Conservation (phyloP, 345 rosid species). For the Aurinia saxatilis region DNA sequence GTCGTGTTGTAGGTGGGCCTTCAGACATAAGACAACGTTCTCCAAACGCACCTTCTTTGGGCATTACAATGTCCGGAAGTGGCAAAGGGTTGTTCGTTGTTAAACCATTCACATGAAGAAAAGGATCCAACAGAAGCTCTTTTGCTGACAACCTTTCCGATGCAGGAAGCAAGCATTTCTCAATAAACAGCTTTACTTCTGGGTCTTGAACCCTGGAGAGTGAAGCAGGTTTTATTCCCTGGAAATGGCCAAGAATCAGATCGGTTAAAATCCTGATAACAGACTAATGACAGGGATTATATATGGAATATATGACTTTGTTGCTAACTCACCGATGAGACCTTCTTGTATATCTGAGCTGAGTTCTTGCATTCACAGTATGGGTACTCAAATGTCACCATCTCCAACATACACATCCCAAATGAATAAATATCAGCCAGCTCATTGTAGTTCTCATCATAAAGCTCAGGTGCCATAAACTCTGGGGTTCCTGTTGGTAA, state of each 20-base stretch:
- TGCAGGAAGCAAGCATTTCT: constrained; percentile 83
- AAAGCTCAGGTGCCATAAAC: constrained; percentile 91
- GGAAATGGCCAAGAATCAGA: constrained; percentile 5
- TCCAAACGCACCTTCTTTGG: constrained; percentile 60
- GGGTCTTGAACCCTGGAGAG: constrained; percentile 64
- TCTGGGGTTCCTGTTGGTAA: constrained; percentile 65
- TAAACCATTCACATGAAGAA: constrained; percentile 53
- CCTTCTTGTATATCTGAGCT: constrained; percentile 89
- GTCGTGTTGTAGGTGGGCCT: constrained; percentile 39
- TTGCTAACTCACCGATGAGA: constrained; percentile 55
- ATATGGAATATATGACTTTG: not conserved
- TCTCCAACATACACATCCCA: constrained; percentile 88
- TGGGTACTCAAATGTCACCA: constrained; percentile 82
- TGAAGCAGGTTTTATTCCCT: constrained; percentile 90
- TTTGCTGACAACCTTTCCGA: constrained; percentile 65
- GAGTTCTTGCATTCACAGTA: constrained; percentile 75
- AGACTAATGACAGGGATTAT: not conserved
- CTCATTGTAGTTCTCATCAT: constrained; percentile 74
- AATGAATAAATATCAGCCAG: constrained; percentile 77
- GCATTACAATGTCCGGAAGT: constrained; percentile 60
- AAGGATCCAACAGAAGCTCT: constrained; percentile 72
- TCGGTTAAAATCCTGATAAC: not conserved
- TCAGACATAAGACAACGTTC: constrained; percentile 79
- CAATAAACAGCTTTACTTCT: constrained; percentile 65
- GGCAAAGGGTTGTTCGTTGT: constrained; percentile 40